phyloP scores from a whole-genome alignment of 106 monocot genomes.

The Vanilla planifolia region DNA sequence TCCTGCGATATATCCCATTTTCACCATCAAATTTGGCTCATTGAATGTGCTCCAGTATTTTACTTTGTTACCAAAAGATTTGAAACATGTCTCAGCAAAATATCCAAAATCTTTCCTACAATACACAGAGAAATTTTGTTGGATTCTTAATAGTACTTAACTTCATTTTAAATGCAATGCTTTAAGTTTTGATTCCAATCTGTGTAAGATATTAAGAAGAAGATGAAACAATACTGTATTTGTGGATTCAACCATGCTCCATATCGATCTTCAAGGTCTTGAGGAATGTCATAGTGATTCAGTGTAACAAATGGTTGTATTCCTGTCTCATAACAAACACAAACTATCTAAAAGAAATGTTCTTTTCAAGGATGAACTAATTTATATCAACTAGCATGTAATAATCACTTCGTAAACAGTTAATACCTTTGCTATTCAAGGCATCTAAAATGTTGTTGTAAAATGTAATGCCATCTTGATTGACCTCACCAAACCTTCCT shows the following conservation, averaged over 20 bases:
- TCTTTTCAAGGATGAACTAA: not conserved
- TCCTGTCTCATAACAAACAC: slow-evolving; percentile 22
- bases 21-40: slow-evolving; percentile 35
- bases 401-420: no score
- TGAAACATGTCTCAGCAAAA: slow-evolving; percentile 52
- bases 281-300: slow-evolving; percentile 44
- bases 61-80: slow-evolving; percentile 44
- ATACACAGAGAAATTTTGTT: not conserved
- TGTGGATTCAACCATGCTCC: slow-evolving; percentile 40
- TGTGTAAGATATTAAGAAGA: not conserved
- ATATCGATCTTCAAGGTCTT: slow-evolving; percentile 43
- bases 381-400: not conserved
- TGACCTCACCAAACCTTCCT: slow-evolving; percentile 44
- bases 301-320: slow-evolving; percentile 55
- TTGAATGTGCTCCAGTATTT: slow-evolving; percentile 56
- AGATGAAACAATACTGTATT: slow-evolving; percentile 18
- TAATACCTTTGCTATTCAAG: slow-evolving; percentile 35
- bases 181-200: no score
- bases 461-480: slow-evolving; percentile 34
- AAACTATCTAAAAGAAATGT: no score
- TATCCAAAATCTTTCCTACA: slow-evolving; percentile 41
- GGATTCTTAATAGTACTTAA: not conserved
- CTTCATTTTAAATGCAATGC: not conserved
- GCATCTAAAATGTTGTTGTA: slow-evolving; percentile 45
- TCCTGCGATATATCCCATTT: slow-evolving; percentile 32